Percentiles rank a stretch among this genome's conserved stretches.
phyloP scores from a whole-genome alignment of 2,329 filamentous ascomycete genomes.

The Mycosphaerella sp. region DNA sequence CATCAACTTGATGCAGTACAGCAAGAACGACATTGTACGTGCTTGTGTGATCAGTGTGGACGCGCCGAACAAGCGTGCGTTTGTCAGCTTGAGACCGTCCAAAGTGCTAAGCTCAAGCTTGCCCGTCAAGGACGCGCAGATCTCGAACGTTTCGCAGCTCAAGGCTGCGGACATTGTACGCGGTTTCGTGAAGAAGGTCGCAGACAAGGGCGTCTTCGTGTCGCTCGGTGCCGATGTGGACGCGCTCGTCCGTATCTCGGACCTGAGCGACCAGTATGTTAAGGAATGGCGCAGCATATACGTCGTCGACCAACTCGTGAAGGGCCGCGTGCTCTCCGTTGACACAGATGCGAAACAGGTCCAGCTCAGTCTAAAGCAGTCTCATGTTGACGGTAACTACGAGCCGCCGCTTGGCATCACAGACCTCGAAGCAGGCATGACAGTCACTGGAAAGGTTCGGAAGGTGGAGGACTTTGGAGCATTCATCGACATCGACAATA shows the following conservation, averaged over 20 bases:
- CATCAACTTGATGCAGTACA: slow-evolving; percentile 66
- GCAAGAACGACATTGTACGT: slow-evolving; percentile 78
- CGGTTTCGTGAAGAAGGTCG: slow-evolving; percentile 85
- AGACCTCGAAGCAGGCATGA: slow-evolving; percentile 72
- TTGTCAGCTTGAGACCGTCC: slow-evolving; percentile 76
- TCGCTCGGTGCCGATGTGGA: slow-evolving; percentile 73
- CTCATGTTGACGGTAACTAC: slow-evolving; percentile 73
- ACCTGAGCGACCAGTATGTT: slow-evolving; percentile 82
- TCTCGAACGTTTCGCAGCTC: slow-evolving; percentile 64
- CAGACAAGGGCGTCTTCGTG: slow-evolving; percentile 84
- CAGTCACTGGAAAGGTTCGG: slow-evolving; percentile 82
- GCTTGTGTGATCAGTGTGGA: slow-evolving; percentile 82
- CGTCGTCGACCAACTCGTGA: slow-evolving; percentile 82
- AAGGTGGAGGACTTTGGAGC: slow-evolving; percentile 94
- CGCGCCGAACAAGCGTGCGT: slow-evolving; percentile 72
- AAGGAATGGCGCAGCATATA: slow-evolving; percentile 95
- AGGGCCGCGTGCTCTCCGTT: slow-evolving; percentile 71
- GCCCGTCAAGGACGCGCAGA: slow-evolving; percentile 71
- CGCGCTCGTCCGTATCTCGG: slow-evolving; percentile 75
- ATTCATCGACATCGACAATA: slow-evolving; percentile 84
- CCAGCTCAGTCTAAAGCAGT: slow-evolving; percentile 81
- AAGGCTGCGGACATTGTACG: slow-evolving; percentile 72
- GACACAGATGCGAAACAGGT: slow-evolving; percentile 64
- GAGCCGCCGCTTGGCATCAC: slow-evolving; percentile 63
- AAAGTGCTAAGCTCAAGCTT: slow-evolving; percentile 82